phyloP scores from a whole-genome alignment of 1,139 yeast genomes.

The Sugiyamaella novakii region DNA sequence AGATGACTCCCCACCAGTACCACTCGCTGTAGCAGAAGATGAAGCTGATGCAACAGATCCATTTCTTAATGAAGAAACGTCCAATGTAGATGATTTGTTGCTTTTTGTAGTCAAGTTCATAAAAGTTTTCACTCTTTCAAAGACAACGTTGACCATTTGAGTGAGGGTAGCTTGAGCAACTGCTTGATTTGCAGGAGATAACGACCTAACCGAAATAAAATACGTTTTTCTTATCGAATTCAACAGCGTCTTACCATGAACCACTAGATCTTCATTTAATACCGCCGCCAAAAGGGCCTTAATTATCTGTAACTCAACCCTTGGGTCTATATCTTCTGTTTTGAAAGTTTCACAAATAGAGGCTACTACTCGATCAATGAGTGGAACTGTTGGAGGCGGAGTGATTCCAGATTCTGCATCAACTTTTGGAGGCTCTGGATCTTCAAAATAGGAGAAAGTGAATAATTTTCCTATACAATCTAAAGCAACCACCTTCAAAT shows the following conservation, averaged over 20 bases:
- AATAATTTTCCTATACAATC: conserved; percentile 69
- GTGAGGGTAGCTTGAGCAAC: conserved; percentile 95
- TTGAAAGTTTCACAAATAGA: conserved; percentile 84
- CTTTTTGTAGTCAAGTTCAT: conserved; percentile 12
- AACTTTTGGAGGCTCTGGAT: conserved; percentile 48
- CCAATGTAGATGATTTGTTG: conserved; percentile 20
- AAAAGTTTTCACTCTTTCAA: conserved; percentile 62
- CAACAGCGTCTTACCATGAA: conserved; percentile 86
- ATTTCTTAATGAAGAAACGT: conserved; percentile 17
- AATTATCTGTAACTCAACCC: conserved; percentile 86
- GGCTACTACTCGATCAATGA: conserved; percentile 83
- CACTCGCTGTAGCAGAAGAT: background rate
- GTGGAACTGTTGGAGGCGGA: conserved; percentile 56
- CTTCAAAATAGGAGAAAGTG: conserved; percentile 62
- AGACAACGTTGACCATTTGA: conserved; percentile 84
- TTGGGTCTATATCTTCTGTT: conserved; percentile 89
- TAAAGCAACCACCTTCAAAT: conserved; percentile 57
- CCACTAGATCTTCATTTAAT: conserved; percentile 73
- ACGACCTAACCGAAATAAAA: conserved; percentile 83
- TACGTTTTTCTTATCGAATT: conserved; percentile 93
- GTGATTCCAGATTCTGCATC: conserved; percentile 46
- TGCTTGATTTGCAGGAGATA: conserved; percentile 81
- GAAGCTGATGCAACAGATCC: conserved; percentile 7
- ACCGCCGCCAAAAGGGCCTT: conserved; percentile 90
- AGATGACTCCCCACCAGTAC: background rate